A percentile compares a stretch with the other conserved stretches of the same genome.
These are phyloP conservation scores for Colletotrichum salicis DNA, from an alignment of 2,329 filamentous ascomycete genomes.

Conservation along the genomic window DNA sequence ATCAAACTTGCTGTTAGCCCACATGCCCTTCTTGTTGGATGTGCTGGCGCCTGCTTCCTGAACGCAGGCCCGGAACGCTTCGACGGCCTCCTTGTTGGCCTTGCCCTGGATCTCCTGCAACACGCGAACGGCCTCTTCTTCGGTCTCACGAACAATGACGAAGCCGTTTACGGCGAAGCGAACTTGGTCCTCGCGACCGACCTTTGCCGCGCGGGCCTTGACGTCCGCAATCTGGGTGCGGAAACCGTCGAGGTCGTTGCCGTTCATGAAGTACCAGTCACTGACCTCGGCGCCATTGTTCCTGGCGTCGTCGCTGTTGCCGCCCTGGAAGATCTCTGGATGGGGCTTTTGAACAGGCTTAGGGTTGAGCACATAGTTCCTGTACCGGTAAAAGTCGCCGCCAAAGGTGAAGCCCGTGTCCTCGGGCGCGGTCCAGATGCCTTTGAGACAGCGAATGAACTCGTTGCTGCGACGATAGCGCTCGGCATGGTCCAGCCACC, in stretches of 20 bases:
- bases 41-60: constrained; percentile 61
- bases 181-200: constrained; percentile 53
- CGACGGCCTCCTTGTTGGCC: constrained; percentile 60
- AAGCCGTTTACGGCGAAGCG: constrained; percentile 62
- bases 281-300: constrained; percentile 58
- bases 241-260: constrained; percentile 65
- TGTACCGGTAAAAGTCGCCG: constrained; percentile 64
- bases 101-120: constrained; percentile 64
- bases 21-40: constrained; percentile 61
- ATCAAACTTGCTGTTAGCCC: constrained; percentile 61
- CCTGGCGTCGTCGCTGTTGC: constrained; percentile 61
- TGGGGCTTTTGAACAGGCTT: constrained; percentile 61
- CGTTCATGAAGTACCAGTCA: constrained; percentile 67
- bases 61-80: constrained; percentile 59
- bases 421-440: constrained; percentile 57
- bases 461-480: constrained; percentile 61
- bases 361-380: constrained; percentile 59
- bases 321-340: constrained; percentile 64
- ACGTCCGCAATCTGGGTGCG: constrained; percentile 61
- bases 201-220: constrained; percentile 54
- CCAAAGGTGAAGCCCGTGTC: constrained; percentile 59
- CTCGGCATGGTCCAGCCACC: constrained; percentile 65
- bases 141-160: constrained; percentile 60
- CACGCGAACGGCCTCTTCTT: constrained; percentile 59
- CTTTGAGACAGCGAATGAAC: constrained; percentile 61